A percentile compares a stretch with the other conserved stretches of the same genome.
Conservation (phyloP, 768 basidiomycete species). For the Calocybe indica region DNA sequence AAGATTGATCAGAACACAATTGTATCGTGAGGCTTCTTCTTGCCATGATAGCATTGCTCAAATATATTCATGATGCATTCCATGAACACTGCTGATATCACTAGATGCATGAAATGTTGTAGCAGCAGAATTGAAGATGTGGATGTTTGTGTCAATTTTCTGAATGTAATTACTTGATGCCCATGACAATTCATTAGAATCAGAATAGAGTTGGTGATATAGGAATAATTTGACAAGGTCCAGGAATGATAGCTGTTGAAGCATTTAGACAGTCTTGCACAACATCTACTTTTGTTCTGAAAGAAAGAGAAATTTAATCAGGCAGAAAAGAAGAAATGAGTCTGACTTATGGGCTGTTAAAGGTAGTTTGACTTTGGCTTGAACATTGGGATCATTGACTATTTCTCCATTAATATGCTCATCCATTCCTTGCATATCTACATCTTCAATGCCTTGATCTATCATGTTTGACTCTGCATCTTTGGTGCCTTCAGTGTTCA, state of each 20-base stretch:
- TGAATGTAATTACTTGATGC: background rate
- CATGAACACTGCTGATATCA: background rate
- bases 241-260: slow-evolving; percentile 6
- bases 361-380: no score
- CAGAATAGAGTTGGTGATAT: slow-evolving; percentile 10
- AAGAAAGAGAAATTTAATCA: background rate
- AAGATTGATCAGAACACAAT: background rate
- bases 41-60: background rate
- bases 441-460: background rate
- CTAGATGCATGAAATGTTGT: background rate
- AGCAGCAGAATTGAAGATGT: background rate
- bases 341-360: no score
- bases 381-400: no score
- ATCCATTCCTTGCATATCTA: no score
- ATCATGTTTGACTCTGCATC: background rate
- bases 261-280: background rate
- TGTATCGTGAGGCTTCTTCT: background rate
- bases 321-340: no score
- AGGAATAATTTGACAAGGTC: slow-evolving; percentile 11
- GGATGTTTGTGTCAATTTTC: background rate
- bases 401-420: no score
- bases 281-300: background rate
- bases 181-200: background rate
- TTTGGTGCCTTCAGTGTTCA: background rate
- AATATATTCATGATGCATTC: background rate